phyloP scores from a whole-genome alignment of 441 rosid genomes.

The Kokia cookei region DNA sequence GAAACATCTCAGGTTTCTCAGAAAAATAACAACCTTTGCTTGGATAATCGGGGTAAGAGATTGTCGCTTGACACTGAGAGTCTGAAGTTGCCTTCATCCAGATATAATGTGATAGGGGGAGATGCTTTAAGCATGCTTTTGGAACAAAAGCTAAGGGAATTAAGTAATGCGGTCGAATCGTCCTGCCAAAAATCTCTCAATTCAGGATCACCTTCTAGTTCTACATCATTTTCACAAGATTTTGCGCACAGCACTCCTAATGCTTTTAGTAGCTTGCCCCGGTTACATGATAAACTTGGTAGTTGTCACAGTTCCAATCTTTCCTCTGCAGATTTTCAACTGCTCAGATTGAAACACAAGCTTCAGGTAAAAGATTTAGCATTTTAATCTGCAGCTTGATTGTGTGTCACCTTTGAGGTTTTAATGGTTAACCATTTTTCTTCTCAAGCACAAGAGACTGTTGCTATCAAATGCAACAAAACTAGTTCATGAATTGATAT shows the following conservation, averaged over 20 bases:
- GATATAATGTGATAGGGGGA: conserved; percentile 58
- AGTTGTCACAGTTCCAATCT: conserved; percentile 19
- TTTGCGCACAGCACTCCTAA: conserved; percentile 8
- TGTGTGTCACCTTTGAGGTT: not conserved
- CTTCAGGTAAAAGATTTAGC: conserved; percentile 38
- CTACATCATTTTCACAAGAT: conserved; percentile 27
- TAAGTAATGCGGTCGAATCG: conserved; percentile 54
- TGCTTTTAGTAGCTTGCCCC: conserved; percentile 12
- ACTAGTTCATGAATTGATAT: not conserved
- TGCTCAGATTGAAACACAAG: conserved; percentile 23
- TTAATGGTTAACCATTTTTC: not conserved
- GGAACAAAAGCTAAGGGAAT: conserved; percentile 81
- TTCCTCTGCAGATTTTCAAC: conserved; percentile 22
- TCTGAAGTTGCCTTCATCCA: conserved; percentile 48
- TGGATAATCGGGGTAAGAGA: conserved; percentile 37
- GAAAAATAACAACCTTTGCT: conserved; percentile 17
- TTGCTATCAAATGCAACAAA: not conserved
- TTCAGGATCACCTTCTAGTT: conserved; percentile 34
- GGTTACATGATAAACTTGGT: conserved; percentile 18
- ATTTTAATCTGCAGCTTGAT: not conserved
- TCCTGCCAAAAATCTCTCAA: conserved; percentile 39
- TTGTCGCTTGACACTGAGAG: conserved; percentile 38
- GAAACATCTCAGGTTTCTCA: conserved; percentile 34
- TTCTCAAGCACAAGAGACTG: not conserved
- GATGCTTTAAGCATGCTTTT: conserved; percentile 79